Conservation (phyloP, 2,329 filamentous ascomycete species). For the Fusarium liriodendri region DNA sequence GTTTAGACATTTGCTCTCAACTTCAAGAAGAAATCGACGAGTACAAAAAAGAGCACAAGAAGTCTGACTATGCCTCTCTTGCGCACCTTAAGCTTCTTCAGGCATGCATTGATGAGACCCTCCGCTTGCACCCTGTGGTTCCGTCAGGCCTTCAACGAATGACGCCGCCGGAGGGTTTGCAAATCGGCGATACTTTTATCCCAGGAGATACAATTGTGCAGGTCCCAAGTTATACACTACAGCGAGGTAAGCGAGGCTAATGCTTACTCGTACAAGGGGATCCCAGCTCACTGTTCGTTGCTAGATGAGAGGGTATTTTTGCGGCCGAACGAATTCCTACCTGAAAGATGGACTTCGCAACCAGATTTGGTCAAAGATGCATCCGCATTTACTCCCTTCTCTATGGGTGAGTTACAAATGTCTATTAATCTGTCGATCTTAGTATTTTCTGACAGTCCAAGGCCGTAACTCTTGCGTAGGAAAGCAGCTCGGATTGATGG, state of each 20-base stretch:
- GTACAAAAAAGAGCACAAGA: constrained; percentile 18
- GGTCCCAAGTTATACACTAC: constrained; percentile 34
- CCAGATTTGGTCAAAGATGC: constrained; percentile 48
- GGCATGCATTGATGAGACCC: constrained; percentile 54
- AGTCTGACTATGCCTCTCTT: constrained; percentile 30
- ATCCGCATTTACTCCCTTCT: constrained; percentile 48
- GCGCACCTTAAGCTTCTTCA: constrained; percentile 45
- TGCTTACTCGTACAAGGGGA: neutral
- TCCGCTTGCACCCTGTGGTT: constrained; percentile 53
- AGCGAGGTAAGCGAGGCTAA: constrained; percentile 47
- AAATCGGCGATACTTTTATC: constrained; percentile 29
- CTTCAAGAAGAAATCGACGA: constrained; percentile 52
- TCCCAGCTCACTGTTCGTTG: neutral
- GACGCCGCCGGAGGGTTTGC: constrained; percentile 52
- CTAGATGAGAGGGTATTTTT: constrained; percentile 44
- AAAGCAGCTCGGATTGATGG: constrained; percentile 34
- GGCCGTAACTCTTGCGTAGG: constrained; percentile 30
- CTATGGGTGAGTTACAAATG: constrained; percentile 36
- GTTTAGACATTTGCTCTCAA: constrained; percentile 39
- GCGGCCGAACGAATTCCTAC: constrained; percentile 48
- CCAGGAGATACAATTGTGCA: constrained; percentile 30
- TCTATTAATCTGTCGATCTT: neutral
- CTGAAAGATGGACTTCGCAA: constrained; percentile 51
- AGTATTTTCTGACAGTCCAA: neutral
- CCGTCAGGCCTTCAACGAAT: constrained; percentile 49